Evolutionary conservation across 1,139 yeast genomes (phyloP), one percentile per base, ranked within the genome.

Genomic region (Ogataea hybrid): DNA sequence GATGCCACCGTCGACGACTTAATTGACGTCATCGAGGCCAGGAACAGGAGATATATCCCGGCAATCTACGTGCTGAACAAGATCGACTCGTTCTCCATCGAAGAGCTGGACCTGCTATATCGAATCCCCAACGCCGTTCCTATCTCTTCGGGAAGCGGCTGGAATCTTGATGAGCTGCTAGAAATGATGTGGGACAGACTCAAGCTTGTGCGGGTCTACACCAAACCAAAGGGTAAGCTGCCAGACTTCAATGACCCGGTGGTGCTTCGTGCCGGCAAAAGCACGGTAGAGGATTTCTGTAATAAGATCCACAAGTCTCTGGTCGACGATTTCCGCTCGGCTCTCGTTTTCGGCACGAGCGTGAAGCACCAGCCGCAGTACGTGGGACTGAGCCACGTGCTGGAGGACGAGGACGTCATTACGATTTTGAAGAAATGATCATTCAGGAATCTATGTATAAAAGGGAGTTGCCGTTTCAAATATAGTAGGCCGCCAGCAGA

Each of bases 361-460:
- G 97, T 90, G 41, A 92, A 92, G 70, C 98, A 92, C 65, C 97
- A 90, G 66, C 97, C 97, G n/a, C 98, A 92, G 68, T 79, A 81
- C 53, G 97, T 90, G 35, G 98, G 98, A 32, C 73, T 92, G 54
- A 66, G 74, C 39, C 98, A 94, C 67, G 71, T 63, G 8, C 71
- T 92, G 54, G 84, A 83, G 65, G 99, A 92, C 65, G 98, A 92
- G 67, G 99, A 92, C 68, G 98, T 94, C 25, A 95, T 92, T 42
- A 90, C 98, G 23, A 88, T 92, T 57, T 75, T 90, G 68, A 90
- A 89, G 71, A 88, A 85, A 45, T 58, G 48, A 34, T 35, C 28
- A 12, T 32, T 23, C 11, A 20, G 11, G n/a, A 17, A 21, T 20
- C 14, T 28, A 28, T 29, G 28, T 35, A 21, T 20, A 16, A 14